Evolutionary conservation across 2,329 filamentous ascomycete species (phyloP), one percentile per base, ranked within the genome.

Genomic region (Verruconis gallopava): DNA sequence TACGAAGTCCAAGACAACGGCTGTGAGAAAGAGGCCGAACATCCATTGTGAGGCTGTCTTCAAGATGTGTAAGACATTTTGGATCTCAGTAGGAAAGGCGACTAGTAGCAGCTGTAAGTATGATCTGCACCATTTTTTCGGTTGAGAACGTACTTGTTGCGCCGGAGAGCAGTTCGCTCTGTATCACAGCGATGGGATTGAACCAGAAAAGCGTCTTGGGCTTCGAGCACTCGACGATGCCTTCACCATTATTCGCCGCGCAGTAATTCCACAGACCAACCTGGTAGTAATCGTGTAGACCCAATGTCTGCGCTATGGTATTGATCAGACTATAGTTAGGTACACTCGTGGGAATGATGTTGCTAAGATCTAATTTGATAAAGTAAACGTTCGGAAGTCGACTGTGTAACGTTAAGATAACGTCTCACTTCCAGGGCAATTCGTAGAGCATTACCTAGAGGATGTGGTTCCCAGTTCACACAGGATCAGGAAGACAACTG

Each of bases 241-340:
- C 83, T 61, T 79, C 68, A 51, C 73, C 70, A 43, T 75, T 67
- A 60, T 88, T 93, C 15, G 88, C 88, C 59, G 93, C 84, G 61
- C 89, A 96, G 59, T 81, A 94, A 46, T 79, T 81, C 89, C 89
- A 96, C 32, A 95, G 64, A 4, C 88, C 88, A 20, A 93, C 82
- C 53, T 86, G 82, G 61, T 95, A 95, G 63, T 93, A 95, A 61
- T 95, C 89, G 58, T 93, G 85, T 38, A 95, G 70, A 21, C 88
- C 89, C 42, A 95, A 68, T 17, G 81, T 84, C 40, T 84, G 79
- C 3, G 86, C 85, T 49, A 94, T 86, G 36, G 79, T 85, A 66
- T 93, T 93, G 28, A 93, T 81, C 36, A 94, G 70, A 18, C 71
- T 64, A 6, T 77, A 76, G 56, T 86, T 81, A 33, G 81, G 79